phyloP scores from a whole-genome alignment of 805 yeast genomes.

The Grigorovia transvaalensis region DNA sequence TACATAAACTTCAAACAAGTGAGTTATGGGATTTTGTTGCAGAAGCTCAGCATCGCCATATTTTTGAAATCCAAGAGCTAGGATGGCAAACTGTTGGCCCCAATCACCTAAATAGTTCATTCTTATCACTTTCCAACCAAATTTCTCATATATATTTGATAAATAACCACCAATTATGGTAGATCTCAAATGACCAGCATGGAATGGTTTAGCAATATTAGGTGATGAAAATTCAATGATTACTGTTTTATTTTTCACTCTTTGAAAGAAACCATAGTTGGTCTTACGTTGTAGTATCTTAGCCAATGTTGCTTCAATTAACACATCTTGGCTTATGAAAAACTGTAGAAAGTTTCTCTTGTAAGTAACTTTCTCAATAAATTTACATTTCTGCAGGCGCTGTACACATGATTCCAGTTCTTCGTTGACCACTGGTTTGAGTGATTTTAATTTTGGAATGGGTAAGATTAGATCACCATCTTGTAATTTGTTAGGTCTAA shows the following conservation, averaged over 20 bases:
- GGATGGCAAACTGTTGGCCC: conserved; percentile 97
- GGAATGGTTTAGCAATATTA: conserved; percentile 98
- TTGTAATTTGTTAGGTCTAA: conserved; percentile 59
- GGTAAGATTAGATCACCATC: conserved; percentile 92
- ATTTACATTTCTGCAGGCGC: conserved; percentile 26
- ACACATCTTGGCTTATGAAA: conserved; percentile 57
- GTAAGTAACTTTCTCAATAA: conserved; percentile 59
- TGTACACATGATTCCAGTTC: conserved; percentile 14
- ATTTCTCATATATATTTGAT: conserved; percentile 76
- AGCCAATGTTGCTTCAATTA: conserved; percentile 58
- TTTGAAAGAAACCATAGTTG: conserved; percentile 61
- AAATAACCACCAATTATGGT: conserved; percentile 97
- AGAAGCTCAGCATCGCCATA: conserved; percentile 75
- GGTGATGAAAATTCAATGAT: conserved; percentile 93
- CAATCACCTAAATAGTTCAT: conserved; percentile 97
- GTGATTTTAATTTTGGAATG: conserved; percentile 72
- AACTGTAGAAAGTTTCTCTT: conserved; percentile 90
- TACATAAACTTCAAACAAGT: conserved; percentile 90
- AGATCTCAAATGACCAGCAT: conserved; percentile 96
- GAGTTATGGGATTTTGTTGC: conserved; percentile 76
- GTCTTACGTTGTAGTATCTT: conserved; percentile 51
- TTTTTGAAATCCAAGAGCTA: conserved; percentile 83
- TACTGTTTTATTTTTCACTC: conserved; percentile 62
- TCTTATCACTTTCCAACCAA: conserved; percentile 88
- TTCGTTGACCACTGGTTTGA: background rate